These are phyloP conservation scores for Kodamaea plutei DNA, from an alignment of 1,139 yeast genomes.

Conservation along the genomic window DNA sequence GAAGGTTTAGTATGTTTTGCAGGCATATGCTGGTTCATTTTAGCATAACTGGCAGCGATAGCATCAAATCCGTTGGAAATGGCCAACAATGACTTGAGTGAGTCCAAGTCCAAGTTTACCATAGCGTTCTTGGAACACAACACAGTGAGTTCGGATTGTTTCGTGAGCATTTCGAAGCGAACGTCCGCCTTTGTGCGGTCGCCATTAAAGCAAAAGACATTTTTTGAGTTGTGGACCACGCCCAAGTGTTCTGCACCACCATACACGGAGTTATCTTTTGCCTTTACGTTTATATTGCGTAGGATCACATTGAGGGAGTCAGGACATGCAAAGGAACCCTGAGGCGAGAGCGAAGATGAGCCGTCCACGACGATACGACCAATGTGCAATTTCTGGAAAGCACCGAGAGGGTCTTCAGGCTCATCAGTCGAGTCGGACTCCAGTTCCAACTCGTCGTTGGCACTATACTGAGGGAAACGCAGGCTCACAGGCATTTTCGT, in stretches of 20 bases:
- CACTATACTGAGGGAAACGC: slow-evolving; percentile 32
- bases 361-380: slow-evolving; percentile 34
- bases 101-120: slow-evolving; percentile 27
- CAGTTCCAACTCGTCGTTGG: slow-evolving; percentile 14
- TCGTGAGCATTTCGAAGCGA: slow-evolving; percentile 46
- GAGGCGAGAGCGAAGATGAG: slow-evolving; percentile 38
- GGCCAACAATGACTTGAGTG: slow-evolving; percentile 15
- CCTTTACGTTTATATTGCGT: slow-evolving; percentile 35
- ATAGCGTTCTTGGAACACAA: slow-evolving; percentile 42
- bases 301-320: slow-evolving; percentile 25
- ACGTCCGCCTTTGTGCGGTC: slow-evolving; percentile 39
- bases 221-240: slow-evolving; percentile 10
- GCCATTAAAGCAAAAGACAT: slow-evolving; percentile 4
- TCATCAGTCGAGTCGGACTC: slow-evolving; percentile 6
- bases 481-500: slow-evolving; percentile 10
- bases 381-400: slow-evolving; percentile 35
- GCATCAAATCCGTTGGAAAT: slow-evolving; percentile 11
- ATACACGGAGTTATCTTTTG: slow-evolving; percentile 37
- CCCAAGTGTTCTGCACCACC: slow-evolving; percentile 44
- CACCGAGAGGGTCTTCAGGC: slow-evolving; percentile 12
- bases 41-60: slow-evolving; percentile 6
- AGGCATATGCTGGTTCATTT: slow-evolving; percentile 8
- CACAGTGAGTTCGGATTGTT: slow-evolving; percentile 36
- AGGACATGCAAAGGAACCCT: slow-evolving; percentile 37
- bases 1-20: not conserved